phyloP scores from a whole-genome alignment of 257 asterid genomes.

The Haberlea rhodopensis region DNA sequence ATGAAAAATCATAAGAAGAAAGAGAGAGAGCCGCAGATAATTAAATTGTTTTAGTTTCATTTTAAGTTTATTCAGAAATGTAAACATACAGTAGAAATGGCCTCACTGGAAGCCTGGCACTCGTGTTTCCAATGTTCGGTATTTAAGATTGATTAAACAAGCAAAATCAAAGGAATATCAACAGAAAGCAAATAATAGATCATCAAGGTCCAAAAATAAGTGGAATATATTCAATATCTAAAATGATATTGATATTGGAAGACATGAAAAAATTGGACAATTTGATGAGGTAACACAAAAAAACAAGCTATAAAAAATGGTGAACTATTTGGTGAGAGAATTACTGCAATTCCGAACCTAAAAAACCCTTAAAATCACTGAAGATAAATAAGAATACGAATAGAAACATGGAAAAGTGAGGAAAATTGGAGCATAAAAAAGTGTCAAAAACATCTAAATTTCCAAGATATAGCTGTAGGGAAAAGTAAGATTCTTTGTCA shows the following conservation, averaged over 20 bases:
- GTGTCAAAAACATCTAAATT: background rate
- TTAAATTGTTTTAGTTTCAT: background rate
- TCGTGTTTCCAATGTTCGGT: background rate
- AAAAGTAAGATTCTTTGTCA: background rate
- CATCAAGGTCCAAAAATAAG: background rate
- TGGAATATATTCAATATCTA: background rate
- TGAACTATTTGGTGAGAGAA: background rate
- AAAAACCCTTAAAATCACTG: too few relatives aligned
- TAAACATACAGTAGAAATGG: too few relatives aligned
- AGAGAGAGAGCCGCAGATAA: conserved; percentile 10
- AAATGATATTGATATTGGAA: too few relatives aligned
- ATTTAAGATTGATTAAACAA: too few relatives aligned
- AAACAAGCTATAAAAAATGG: too few relatives aligned
- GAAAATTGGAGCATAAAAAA: background rate
- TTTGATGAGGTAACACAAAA: too few relatives aligned
- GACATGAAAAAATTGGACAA: too few relatives aligned
- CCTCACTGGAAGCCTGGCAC: too few relatives aligned
- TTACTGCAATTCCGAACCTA: background rate
- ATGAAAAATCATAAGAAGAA: conserved; percentile 13
- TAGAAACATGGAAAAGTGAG: background rate
- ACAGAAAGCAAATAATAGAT: background rate
- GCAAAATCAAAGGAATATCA: too few relatives aligned
- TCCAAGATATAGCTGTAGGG: background rate
- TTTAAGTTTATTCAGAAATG: background rate
- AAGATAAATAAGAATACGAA: too few relatives aligned